Conservation (phyloP, 169 alveolate genomes). For the Cyclospora cayetanensis region DNA sequence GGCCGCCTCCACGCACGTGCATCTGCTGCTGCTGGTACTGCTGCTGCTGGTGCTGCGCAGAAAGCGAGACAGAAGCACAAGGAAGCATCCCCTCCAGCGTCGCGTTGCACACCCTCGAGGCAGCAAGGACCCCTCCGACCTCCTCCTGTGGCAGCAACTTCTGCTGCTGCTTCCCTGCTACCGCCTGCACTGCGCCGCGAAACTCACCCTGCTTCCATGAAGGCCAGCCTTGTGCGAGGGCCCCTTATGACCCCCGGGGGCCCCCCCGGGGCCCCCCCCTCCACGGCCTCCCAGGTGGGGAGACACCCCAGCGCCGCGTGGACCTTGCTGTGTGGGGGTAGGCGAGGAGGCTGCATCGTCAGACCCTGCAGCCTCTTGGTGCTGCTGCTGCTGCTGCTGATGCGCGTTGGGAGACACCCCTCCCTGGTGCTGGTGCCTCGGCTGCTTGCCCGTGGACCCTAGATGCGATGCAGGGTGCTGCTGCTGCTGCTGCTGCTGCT, state of each 20-base stretch:
- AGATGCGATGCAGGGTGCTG: neutral
- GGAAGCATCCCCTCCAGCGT: neutral
- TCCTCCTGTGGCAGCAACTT: neutral
- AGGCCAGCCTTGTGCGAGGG: neutral
- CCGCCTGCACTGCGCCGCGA: too few species aligned
- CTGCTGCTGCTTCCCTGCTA: neutral
- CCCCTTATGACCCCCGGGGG: neutral
- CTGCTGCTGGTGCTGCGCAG: conserved; percentile 15
- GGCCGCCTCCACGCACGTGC: neutral
- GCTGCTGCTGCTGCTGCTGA: conserved; percentile 28
- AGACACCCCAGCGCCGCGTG: neutral
- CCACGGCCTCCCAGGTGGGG: conserved; percentile 11
- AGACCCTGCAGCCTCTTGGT: neutral
- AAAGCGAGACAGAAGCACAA: neutral
- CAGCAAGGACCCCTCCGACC: neutral
- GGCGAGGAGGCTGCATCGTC: neutral
- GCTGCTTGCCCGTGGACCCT: neutral
- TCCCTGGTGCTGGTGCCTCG: neutral
- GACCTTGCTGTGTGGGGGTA: neutral
- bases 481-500: neutral
- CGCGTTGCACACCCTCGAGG: neutral
- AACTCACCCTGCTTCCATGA: neutral
- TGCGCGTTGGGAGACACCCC: too few species aligned
- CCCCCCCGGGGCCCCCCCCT: neutral
- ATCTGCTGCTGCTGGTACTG: neutral